These are phyloP conservation scores for Mucor circinelloides DNA, from an alignment of 371 early-diverging fungal genomes.

Conservation along the genomic window DNA sequence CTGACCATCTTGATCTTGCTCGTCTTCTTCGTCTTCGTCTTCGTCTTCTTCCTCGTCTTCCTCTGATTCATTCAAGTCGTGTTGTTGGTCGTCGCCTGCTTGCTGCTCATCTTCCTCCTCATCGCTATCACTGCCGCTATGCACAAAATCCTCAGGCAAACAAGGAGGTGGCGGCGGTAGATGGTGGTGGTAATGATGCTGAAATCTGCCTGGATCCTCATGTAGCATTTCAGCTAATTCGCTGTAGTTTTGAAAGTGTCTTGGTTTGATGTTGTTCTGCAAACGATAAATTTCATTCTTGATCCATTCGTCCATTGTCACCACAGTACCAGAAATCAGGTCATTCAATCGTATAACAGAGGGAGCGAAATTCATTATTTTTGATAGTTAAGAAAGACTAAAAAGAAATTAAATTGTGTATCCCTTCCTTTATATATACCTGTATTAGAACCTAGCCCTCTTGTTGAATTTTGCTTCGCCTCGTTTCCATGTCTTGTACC, in stretches of 20 bases:
- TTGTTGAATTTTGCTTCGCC: slow-evolving; percentile 1
- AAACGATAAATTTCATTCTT: slow-evolving; percentile 34
- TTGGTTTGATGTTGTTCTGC: slow-evolving; percentile 27
- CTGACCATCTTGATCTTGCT: background rate
- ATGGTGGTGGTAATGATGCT: slow-evolving; percentile 3
- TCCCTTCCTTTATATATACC: background rate
- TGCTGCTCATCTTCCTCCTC: background rate
- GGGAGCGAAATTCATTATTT: background rate
- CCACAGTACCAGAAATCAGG: slow-evolving; percentile 13
- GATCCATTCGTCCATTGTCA: slow-evolving; percentile 38
- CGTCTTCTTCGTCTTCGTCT: background rate
- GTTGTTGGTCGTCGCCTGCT: background rate
- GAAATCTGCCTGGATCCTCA: slow-evolving; percentile 29
- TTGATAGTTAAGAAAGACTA: background rate
- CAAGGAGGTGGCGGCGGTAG: background rate
- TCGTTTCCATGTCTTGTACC: background rate
- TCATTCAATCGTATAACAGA: slow-evolving; percentile 16
- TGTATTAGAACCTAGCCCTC: background rate
- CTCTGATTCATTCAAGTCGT: background rate
- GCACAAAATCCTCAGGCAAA: background rate
- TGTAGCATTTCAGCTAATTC: slow-evolving; percentile 29
- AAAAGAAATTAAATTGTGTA: slow-evolving; percentile 2
- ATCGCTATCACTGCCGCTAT: background rate
- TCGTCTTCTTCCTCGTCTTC: slow-evolving; percentile 1
- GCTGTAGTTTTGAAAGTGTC: slow-evolving; percentile 38